These are phyloP conservation scores for Xylaria digitata DNA, from an alignment of 2,329 filamentous ascomycete genomes.

Conservation along the genomic window DNA sequence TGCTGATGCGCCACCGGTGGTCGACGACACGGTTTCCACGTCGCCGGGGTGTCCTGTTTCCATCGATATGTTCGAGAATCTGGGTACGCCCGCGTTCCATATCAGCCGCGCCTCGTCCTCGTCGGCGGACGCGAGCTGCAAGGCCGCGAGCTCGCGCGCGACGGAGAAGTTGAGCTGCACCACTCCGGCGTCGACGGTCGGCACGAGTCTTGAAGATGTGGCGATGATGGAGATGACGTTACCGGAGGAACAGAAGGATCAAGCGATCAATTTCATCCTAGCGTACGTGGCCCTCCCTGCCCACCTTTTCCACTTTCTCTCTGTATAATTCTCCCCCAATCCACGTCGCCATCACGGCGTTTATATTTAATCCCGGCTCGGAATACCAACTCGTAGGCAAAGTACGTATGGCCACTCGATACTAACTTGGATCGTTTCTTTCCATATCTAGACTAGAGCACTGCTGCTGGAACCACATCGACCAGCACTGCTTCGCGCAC, in stretches of 20 bases:
- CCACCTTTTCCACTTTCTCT: background rate
- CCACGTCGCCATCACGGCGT: background rate
- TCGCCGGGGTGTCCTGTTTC: slow-evolving; percentile 46
- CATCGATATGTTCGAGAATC: slow-evolving; percentile 55
- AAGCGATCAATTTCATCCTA: slow-evolving; percentile 65
- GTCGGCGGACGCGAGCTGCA: background rate
- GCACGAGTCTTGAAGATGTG: slow-evolving; percentile 19
- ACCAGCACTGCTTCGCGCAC: slow-evolving; percentile 54
- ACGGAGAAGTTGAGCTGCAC: slow-evolving; percentile 13
- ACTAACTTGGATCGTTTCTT: slow-evolving; percentile 8
- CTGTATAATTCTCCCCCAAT: background rate
- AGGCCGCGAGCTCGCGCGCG: slow-evolving; percentile 2
- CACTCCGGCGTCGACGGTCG: slow-evolving; percentile 16
- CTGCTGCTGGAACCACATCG: slow-evolving; percentile 64
- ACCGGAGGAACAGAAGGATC: slow-evolving; percentile 57
- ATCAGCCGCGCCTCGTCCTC: slow-evolving; percentile 49
- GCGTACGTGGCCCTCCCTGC: slow-evolving; percentile 53
- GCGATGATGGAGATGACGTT: slow-evolving; percentile 27
- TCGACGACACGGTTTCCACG: slow-evolving; percentile 14
- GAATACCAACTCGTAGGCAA: background rate
- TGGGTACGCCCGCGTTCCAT: slow-evolving; percentile 58
- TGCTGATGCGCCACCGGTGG: background rate
- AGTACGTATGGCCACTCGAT: background rate
- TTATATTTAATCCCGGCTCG: background rate
- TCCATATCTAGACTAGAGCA: slow-evolving; percentile 59